Conservation (phyloP, 805 yeast genomes). For the Nadsonia fulvescens region DNA sequence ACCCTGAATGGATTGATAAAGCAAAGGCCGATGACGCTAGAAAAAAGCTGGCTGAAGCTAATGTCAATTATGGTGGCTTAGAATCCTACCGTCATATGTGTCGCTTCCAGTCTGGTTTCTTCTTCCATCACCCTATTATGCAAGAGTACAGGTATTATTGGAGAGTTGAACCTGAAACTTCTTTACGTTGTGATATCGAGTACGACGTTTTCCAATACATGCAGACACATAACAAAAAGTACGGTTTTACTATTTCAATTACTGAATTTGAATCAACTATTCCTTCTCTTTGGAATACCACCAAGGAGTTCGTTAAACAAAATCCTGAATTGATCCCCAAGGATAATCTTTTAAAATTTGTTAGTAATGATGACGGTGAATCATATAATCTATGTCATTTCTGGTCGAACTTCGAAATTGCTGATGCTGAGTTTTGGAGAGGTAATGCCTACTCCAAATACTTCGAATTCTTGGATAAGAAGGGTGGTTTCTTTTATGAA, state of each 20-base stretch:
- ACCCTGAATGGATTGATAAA: conserved; percentile 48
- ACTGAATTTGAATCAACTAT: conserved; percentile 47
- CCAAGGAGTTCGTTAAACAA: conserved; percentile 25
- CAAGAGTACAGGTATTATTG: conserved; percentile 49
- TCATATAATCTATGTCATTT: conserved; percentile 62
- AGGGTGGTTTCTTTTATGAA: conserved; percentile 66
- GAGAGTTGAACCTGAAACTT: conserved; percentile 61
- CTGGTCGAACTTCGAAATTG: conserved; percentile 66
- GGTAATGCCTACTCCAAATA: conserved; percentile 33
- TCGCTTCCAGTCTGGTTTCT: conserved; percentile 60
- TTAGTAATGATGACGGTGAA: conserved; percentile 44
- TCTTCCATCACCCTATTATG: conserved; percentile 42
- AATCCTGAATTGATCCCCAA: conserved; percentile 34
- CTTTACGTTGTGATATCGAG: conserved; percentile 40
- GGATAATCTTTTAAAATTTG: conserved; percentile 41
- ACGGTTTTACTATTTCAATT: conserved; percentile 51
- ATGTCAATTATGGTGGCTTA: conserved; percentile 38
- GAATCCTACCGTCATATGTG: conserved; percentile 66
- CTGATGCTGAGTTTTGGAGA: conserved; percentile 47
- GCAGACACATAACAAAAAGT: conserved; percentile 34
- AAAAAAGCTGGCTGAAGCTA: conserved; percentile 24
- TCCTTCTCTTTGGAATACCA: conserved; percentile 42
- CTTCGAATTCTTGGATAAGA: conserved; percentile 38
- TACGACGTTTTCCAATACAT: conserved; percentile 45
- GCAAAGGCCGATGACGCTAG: conserved; percentile 30